Base-by-base conservation (phyloP, 805 yeast species). In the Candida ipomoeae region DNA sequence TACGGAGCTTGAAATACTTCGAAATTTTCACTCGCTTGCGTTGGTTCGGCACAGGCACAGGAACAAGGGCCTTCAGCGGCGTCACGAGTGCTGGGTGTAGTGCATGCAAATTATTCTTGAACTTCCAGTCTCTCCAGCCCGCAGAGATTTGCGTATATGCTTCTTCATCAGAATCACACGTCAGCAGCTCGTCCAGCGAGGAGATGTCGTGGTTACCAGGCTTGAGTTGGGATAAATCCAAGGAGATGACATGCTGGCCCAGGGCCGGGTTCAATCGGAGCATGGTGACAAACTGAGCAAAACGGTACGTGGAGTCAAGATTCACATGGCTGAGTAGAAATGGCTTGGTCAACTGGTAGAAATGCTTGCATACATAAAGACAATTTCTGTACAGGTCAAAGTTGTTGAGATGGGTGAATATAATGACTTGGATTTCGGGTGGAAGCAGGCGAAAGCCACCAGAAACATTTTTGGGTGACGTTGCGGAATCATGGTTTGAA, bases 71-170 rank as follows among this genome's bases (percentile, higher is more conserved):
- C 47, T 53, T 62, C 6, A 61, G 51, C 34, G 59, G 49, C 11
- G 53, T 53, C 5, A 44, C 44, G 1, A 65, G 54, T 1, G 64
- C 59, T 3, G 62, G 55, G 48, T 59, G 65, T 38, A 67, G 53
- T 1, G 73, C 62, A 61, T 84, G 85, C 34, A 87, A 64, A 65
- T 85, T 90, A 46, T 78, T 79, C 54, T 88, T 77, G 60, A 78
- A 84, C 60, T 88, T 85, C 96, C 96, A 89, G 64, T 89, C 96
- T 62, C 96, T 77, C 97, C 97, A 89, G 8, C 92, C 85, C 0
- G 96, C 96, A 46, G 79, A 67, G 1, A 83, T 51, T 34, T 42
- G 51, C 5, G 49, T 37, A 3, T 48, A n/a, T 13, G 36, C 20
- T 34, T 35, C 46, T 33, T 46, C 54, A 6, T 13, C 36, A 15